phyloP scores from a whole-genome alignment of 2,329 filamentous ascomycete species.

The Aspergillus ibericus region DNA sequence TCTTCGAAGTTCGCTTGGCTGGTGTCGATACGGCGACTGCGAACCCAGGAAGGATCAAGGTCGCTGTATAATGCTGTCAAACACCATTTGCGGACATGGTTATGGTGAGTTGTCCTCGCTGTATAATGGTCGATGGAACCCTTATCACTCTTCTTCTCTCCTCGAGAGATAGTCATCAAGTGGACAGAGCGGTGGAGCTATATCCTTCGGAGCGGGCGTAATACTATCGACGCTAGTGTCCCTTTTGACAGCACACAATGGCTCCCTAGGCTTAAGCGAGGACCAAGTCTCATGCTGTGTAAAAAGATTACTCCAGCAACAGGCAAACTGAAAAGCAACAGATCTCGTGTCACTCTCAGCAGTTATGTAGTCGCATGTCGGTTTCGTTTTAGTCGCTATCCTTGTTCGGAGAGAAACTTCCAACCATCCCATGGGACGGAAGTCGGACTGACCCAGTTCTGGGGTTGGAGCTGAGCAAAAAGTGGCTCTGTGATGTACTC shows the following conservation, averaged over 20 bases:
- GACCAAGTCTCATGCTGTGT: neutral
- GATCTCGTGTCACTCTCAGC: neutral
- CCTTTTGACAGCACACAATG: no score
- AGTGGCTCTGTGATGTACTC: slow-evolving; percentile 15
- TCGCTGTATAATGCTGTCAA: neutral
- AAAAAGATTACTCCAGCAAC: neutral
- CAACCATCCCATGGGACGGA: slow-evolving; percentile 31
- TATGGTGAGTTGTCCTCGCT: neutral
- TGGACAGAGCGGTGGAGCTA: neutral
- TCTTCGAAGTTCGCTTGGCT: no score
- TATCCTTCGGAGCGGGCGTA: neutral
- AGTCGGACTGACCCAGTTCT: slow-evolving; percentile 35
- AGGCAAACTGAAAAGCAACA: neutral
- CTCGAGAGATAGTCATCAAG: neutral
- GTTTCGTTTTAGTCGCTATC: neutral
- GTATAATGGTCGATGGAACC: neutral
- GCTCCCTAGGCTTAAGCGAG: no score
- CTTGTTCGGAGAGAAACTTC: slow-evolving; percentile 8
- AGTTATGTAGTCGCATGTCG: no score
- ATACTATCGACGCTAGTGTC: no score
- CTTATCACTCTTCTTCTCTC: neutral
- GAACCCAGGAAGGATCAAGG: neutral
- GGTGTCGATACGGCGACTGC: neutral
- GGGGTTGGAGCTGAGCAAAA: slow-evolving; percentile 30
- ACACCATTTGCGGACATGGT: neutral